Evolutionary conservation across 148 eudicot species (phyloP).

Genomic region (Suaeda aralocaspica): DNA sequence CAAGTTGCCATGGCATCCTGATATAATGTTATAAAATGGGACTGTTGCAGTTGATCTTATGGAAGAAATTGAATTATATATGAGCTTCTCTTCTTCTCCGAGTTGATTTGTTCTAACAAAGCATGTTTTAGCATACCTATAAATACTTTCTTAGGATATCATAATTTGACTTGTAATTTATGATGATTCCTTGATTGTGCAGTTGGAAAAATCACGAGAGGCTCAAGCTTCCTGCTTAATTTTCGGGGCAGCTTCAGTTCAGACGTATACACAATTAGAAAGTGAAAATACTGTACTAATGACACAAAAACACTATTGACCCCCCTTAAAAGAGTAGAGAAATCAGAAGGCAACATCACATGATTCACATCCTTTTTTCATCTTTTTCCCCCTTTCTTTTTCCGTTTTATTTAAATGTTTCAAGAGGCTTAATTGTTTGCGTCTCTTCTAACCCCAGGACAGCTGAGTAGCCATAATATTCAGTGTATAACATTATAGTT

Average conservation of each 20-base stretch:
- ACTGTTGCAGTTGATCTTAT: neutral
- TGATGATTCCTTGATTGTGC: constrained; percentile 5
- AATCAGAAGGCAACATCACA: no score
- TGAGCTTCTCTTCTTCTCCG: neutral
- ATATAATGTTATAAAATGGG: neutral
- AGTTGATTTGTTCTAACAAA: neutral
- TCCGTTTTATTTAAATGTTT: no score
- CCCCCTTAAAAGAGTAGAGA: no score
- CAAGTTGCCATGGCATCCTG: no score
- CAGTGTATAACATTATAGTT: neutral
- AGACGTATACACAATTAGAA: neutral
- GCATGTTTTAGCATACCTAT: neutral
- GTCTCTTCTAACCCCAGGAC: constrained; percentile 13
- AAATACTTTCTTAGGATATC: neutral
- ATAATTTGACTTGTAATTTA: neutral
- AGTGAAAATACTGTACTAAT: neutral
- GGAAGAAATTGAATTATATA: neutral
- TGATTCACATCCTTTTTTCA: no score
- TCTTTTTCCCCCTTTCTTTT: no score
- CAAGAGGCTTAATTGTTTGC: neutral
- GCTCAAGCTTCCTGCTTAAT: constrained; percentile 36
- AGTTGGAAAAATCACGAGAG: constrained; percentile 36
- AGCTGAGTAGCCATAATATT: neutral
- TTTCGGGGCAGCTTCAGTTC: neutral
- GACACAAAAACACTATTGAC: no score